These are phyloP conservation scores for Acer campestre DNA, from an alignment of 345 rosid genomes.

Conservation along the genomic window DNA sequence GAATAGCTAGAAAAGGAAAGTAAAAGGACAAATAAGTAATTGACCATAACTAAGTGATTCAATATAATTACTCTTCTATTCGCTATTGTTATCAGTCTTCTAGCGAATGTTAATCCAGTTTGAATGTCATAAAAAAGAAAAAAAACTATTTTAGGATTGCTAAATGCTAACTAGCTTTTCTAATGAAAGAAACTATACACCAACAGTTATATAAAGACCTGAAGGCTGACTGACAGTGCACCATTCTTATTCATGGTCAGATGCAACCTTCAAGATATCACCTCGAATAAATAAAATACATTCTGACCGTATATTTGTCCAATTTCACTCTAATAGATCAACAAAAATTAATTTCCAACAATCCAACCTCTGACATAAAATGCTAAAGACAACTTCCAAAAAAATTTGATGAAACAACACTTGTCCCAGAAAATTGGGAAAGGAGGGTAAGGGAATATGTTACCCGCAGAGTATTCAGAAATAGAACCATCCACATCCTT, in stretches of 20 bases:
- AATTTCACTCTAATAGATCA: background rate
- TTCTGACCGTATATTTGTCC: background rate
- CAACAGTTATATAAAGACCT: background rate
- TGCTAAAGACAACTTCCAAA: background rate
- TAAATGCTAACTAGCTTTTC: background rate
- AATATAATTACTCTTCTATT: background rate
- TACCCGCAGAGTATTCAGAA: constrained; percentile 29
- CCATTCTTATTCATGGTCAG: background rate
- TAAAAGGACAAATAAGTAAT: background rate
- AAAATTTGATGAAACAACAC: background rate
- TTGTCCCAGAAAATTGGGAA: background rate
- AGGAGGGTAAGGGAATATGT: constrained; percentile 10
- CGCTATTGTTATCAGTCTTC: background rate
- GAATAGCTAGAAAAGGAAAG: background rate
- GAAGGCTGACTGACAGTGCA: background rate
- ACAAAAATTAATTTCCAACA: background rate
- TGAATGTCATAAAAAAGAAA: background rate
- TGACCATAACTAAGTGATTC: background rate
- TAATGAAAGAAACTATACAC: background rate
- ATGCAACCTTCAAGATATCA: constrained; percentile 6
- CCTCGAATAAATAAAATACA: background rate
- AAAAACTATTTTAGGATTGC: background rate
- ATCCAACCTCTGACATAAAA: constrained; percentile 1
- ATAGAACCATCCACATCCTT: constrained; percentile 32
- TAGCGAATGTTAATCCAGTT: background rate